These are phyloP conservation scores for Triticum turgidum DNA, from an alignment of 176 grass and related monocot genomes.

Conservation along the genomic window DNA sequence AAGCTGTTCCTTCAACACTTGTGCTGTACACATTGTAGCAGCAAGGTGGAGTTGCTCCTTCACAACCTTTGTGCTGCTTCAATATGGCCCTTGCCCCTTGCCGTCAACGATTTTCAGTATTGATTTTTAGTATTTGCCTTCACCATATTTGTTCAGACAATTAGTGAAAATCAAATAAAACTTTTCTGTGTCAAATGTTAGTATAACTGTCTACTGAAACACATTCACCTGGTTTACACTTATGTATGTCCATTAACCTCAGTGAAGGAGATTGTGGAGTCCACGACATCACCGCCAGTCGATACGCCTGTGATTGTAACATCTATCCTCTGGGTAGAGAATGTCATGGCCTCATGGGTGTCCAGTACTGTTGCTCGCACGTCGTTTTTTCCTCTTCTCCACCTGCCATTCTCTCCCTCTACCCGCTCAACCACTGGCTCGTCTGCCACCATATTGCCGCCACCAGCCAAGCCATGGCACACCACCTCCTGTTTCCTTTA, in stretches of 20 bases:
- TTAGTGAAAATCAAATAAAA: background rate
- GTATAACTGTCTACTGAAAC: background rate
- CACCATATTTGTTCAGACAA: slow-evolving; percentile 5
- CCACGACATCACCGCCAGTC: background rate
- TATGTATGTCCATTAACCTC: background rate
- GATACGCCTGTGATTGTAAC: background rate
- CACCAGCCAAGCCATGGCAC: background rate
- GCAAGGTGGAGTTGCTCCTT: too few relatives aligned
- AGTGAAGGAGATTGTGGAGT: background rate
- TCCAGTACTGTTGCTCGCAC: background rate
- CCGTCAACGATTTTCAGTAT: background rate
- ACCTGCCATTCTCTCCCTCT: background rate
- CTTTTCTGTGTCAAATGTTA: background rate
- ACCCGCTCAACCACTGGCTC: background rate
- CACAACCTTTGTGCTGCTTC: too few relatives aligned
- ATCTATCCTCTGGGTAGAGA: slow-evolving; percentile 8
- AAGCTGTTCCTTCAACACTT: too few relatives aligned
- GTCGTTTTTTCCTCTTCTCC: background rate
- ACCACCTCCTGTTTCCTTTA: background rate
- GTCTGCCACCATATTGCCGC: background rate
- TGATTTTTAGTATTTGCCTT: background rate
- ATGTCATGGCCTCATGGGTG: background rate
- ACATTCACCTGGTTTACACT: slow-evolving; percentile 14
- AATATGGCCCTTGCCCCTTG: background rate
- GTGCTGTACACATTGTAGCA: too few relatives aligned